Conservation (phyloP, 2,329 filamentous ascomycete genomes). For the Verticillium dahliae region DNA sequence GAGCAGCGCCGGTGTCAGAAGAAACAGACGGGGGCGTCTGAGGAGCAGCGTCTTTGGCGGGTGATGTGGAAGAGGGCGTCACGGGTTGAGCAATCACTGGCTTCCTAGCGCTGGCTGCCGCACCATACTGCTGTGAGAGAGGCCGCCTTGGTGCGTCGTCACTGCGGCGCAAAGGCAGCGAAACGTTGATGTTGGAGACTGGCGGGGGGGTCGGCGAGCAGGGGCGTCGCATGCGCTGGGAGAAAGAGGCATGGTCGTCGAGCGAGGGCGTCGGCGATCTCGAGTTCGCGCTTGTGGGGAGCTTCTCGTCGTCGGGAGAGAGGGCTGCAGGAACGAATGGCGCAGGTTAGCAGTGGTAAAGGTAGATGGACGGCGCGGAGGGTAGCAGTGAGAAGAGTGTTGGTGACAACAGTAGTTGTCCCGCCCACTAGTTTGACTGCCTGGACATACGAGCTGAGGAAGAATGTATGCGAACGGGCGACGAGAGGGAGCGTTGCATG, state of each 20-base stretch:
- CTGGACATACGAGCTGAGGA: slow-evolving; percentile 51
- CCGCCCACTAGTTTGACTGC: slow-evolving; percentile 3
- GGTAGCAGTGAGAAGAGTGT: not conserved
- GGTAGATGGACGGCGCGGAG: not conserved
- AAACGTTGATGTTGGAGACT: slow-evolving; percentile 36
- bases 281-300: slow-evolving; percentile 23
- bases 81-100: slow-evolving; percentile 42
- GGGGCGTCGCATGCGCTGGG: slow-evolving; percentile 38
- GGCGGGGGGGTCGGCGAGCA: slow-evolving; percentile 50
- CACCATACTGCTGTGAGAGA: slow-evolving; percentile 27
- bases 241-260: slow-evolving; percentile 42
- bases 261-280: slow-evolving; percentile 50
- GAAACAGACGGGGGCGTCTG: slow-evolving; percentile 21
- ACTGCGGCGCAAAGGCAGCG: slow-evolving; percentile 34
- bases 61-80: slow-evolving; percentile 18
- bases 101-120: slow-evolving; percentile 34
- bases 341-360: slow-evolving; percentile 13
- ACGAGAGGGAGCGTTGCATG: slow-evolving; percentile 57
- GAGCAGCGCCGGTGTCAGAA: slow-evolving; percentile 33
- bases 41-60: slow-evolving; percentile 13
- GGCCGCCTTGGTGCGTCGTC: slow-evolving; percentile 34
- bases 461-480: slow-evolving; percentile 49
- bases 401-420: not conserved
- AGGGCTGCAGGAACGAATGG: slow-evolving; percentile 29
- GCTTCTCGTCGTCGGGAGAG: slow-evolving; percentile 43